These are phyloP conservation scores for Uncinocarpus reesii DNA, from an alignment of 2,329 filamentous ascomycete species.

Conservation along the genomic window DNA sequence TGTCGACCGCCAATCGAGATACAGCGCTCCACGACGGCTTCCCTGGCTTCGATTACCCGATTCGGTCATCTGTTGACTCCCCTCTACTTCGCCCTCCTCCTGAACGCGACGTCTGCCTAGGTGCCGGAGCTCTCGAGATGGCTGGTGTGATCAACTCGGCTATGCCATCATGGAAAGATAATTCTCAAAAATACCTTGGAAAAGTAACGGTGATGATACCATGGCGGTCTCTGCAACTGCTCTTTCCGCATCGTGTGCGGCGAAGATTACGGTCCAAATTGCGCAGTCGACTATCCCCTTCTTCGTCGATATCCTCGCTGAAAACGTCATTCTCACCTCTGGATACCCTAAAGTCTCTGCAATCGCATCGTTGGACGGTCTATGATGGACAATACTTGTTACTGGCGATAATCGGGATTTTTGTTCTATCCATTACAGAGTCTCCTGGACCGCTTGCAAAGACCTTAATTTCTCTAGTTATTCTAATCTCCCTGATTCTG, in stretches of 20 bases:
- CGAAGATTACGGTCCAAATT: constrained; percentile 59
- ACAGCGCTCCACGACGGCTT: neutral
- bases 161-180: constrained; percentile 40
- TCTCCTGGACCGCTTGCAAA: constrained; percentile 68
- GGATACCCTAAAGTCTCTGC: constrained; percentile 65
- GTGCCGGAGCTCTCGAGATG: constrained; percentile 7
- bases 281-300: constrained; percentile 54
- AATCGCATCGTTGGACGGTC: constrained; percentile 66
- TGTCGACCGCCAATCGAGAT: too few relatives aligned
- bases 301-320: constrained; percentile 63
- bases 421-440: constrained; percentile 73
- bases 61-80: constrained; percentile 6
- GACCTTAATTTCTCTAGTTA: constrained; percentile 56
- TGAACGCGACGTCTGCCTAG: neutral
- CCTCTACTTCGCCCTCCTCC: neutral
- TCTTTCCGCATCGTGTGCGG: constrained; percentile 55
- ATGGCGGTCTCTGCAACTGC: constrained; percentile 41
- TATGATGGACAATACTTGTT: constrained; percentile 80
- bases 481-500: constrained; percentile 62
- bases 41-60: neutral
- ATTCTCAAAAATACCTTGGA: constrained; percentile 34
- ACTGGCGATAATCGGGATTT: constrained; percentile 63
- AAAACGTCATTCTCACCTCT: constrained; percentile 72
- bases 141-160: constrained; percentile 26
- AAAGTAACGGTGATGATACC: constrained; percentile 39